These are phyloP conservation scores for Litsea cubeba DNA, from an alignment of 164 flowering plant species.

Conservation along the genomic window DNA sequence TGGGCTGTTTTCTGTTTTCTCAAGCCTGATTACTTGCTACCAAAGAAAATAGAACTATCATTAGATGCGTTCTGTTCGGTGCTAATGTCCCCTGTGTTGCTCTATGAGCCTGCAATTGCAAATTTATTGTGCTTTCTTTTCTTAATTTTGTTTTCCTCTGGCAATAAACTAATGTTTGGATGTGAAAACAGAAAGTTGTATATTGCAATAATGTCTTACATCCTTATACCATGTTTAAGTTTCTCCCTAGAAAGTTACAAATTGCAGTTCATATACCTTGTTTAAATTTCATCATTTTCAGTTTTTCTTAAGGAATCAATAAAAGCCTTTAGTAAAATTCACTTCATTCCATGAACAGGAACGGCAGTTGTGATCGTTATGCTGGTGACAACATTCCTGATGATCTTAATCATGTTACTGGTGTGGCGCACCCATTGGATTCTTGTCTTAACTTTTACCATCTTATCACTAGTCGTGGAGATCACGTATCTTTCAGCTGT, in stretches of 20 bases:
- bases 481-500: slow-evolving; percentile 68
- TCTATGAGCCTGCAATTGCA: background rate
- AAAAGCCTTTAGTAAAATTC: background rate
- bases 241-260: too few species aligned
- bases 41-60: too few species aligned
- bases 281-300: background rate
- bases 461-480: slow-evolving; percentile 59
- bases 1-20: too few species aligned
- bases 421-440: slow-evolving; percentile 93
- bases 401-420: slow-evolving; percentile 70
- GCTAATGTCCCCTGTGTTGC: background rate
- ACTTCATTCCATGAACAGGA: slow-evolving; percentile 35
- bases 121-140: background rate
- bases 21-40: too few species aligned
- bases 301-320: too few species aligned
- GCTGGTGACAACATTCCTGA: slow-evolving; percentile 81
- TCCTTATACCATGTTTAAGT: too few species aligned
- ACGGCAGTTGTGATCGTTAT: slow-evolving; percentile 82
- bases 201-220: too few species aligned
- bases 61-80: background rate
- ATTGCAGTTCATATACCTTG: too few species aligned
- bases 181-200: background rate
- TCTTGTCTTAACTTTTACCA: slow-evolving; percentile 58
- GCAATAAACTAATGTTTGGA: background rate
- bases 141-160: too few species aligned